Evolutionary conservation across 371 early-diverging fungal species (phyloP).

Genomic region (Syncephalis fuscata): DNA sequence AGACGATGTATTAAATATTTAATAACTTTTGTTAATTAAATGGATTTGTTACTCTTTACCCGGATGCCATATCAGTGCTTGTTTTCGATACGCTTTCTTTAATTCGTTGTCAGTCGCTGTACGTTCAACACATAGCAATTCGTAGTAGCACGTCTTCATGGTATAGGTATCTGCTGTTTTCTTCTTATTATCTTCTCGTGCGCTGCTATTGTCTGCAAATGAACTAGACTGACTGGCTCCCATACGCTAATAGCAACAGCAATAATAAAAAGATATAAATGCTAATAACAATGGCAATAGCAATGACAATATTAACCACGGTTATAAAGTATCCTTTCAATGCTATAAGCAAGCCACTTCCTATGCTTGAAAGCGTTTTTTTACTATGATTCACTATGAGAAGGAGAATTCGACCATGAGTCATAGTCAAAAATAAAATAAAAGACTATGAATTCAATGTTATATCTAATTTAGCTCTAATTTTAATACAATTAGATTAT

Average conservation of each 20-base stretch:
- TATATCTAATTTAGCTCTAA: neutral
- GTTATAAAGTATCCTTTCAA: no score
- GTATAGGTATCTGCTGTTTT: neutral
- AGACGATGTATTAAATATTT: neutral
- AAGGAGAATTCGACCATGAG: neutral
- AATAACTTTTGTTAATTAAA: neutral
- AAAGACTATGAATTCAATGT: neutral
- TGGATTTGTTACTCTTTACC: constrained; percentile 20
- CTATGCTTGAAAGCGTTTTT: neutral
- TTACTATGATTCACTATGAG: neutral
- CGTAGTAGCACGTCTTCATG: constrained; percentile 76
- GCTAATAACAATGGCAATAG: no score
- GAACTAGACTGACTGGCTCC: neutral
- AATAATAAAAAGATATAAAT: no score
- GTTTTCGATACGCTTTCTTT: constrained; percentile 70
- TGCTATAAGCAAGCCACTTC: no score
- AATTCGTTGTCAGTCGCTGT: constrained; percentile 60
- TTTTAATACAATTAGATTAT: no score
- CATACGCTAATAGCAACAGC: no score
- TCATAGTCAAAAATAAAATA: neutral
- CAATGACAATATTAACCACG: no score
- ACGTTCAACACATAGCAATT: constrained; percentile 65
- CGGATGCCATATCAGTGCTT: constrained; percentile 82
- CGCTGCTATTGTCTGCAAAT: neutral
- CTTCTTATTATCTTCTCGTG: no score